phyloP scores from a whole-genome alignment of 1,284 basidiomycete genomes.

The Puccinia triticina region DNA sequence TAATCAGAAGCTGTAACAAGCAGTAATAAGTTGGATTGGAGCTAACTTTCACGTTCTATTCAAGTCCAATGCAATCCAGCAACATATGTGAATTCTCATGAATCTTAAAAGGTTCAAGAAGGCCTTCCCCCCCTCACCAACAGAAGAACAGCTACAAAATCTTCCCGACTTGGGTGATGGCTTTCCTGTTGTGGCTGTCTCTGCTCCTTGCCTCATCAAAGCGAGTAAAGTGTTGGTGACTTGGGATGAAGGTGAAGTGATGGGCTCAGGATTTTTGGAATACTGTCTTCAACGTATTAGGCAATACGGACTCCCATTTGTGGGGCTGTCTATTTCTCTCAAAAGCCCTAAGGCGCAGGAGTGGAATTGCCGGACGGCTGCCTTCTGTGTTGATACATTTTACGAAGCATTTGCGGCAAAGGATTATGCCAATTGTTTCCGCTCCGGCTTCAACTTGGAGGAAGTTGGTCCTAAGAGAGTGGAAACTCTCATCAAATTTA shows the following conservation, averaged over 20 bases:
- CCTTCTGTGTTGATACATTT: constrained; percentile 23
- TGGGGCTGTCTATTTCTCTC: neutral
- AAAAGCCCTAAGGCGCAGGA: constrained; percentile 16
- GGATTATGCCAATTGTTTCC: neutral
- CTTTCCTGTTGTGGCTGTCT: neutral
- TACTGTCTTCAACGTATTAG: neutral
- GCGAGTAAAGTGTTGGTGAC: neutral
- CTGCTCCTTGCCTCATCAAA: neutral
- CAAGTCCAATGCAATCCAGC: neutral
- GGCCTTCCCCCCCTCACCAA: constrained; percentile 15
- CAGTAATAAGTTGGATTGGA: neutral
- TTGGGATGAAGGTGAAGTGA: neutral
- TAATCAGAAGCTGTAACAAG: neutral
- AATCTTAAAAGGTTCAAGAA: constrained; percentile 3
- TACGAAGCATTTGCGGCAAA: neutral
- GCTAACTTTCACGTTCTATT: no score
- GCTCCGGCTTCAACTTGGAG: neutral
- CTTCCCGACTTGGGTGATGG: neutral
- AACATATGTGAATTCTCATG: neutral
- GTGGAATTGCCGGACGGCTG: constrained; percentile 17
- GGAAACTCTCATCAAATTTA: neutral
- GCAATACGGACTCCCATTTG: constrained; percentile 29
- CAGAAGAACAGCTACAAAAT: constrained; percentile 14
- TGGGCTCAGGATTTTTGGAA: neutral
- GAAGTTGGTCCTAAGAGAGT: neutral